These are phyloP conservation scores for Aphanomyces astaci DNA, from an alignment of 352 stramenopile genomes.

Conservation along the genomic window DNA sequence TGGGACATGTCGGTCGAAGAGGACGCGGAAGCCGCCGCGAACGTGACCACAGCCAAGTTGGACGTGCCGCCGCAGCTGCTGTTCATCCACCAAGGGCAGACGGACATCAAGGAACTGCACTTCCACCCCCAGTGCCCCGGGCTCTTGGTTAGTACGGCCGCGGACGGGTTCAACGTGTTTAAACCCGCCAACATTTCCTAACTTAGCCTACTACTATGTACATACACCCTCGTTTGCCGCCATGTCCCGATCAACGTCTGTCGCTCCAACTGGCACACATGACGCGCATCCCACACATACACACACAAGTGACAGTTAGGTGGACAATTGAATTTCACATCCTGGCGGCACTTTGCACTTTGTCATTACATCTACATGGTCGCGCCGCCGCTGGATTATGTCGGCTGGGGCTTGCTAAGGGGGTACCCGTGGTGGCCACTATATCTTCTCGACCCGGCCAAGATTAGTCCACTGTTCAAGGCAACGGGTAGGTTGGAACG, in stretches of 20 bases:
- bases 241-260: too few species aligned
- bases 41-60: conserved; percentile 47
- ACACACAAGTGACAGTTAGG: too few species aligned
- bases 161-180: conserved; percentile 97
- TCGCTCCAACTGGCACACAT: not conserved
- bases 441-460: not conserved
- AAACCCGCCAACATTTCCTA: conserved; percentile 93
- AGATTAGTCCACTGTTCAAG: not conserved
- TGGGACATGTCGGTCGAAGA: conserved; percentile 99
- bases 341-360: too few species aligned
- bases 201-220: conserved; percentile 21
- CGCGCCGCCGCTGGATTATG: too few species aligned
- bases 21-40: conserved; percentile 72
- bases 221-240: too few species aligned
- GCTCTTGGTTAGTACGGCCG: conserved; percentile 93
- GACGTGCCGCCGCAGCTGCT: conserved; percentile 97
- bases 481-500: not conserved
- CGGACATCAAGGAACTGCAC: conserved; percentile 98
- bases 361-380: too few species aligned
- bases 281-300: too few species aligned
- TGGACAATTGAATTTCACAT: too few species aligned
- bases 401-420: not conserved
- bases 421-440: not conserved
- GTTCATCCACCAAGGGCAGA: conserved; percentile 99
- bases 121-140: conserved; percentile 98